A percentile compares a stretch with the other conserved stretches of the same genome.
These are phyloP conservation scores for Echinosophora koreensis DNA, from an alignment of 306 rosid genomes.

Conservation along the genomic window DNA sequence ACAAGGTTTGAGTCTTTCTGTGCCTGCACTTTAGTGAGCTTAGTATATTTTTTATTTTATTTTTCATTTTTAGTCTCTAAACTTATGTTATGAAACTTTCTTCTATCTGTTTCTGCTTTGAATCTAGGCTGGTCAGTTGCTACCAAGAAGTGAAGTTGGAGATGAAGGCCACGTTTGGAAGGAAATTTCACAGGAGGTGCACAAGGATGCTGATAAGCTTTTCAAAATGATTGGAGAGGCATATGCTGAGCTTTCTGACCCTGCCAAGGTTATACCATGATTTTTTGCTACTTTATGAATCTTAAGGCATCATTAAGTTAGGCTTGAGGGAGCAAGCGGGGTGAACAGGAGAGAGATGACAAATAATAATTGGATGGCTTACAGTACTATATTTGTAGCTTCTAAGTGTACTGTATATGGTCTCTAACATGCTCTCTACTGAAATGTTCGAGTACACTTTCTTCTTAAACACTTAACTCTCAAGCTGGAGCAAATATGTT, in stretches of 20 bases:
- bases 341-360: not conserved
- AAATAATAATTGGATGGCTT: conserved; percentile 9
- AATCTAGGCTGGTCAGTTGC: conserved; percentile 86
- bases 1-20: conserved; percentile 64
- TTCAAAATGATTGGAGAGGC: conserved; percentile 98
- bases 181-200: conserved; percentile 80
- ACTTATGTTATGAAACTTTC: conserved; percentile 5
- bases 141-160: conserved; percentile 85
- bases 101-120: conserved; percentile 38
- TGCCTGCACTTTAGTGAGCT: conserved; percentile 37
- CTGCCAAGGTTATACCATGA: conserved; percentile 64
- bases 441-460: conserved; percentile 11
- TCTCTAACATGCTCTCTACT: conserved; percentile 20
- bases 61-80: conserved; percentile 23
- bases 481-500: conserved; percentile 25
- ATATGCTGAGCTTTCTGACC: conserved; percentile 88
- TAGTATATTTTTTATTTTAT: conserved; percentile 19
- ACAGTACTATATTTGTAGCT: not conserved
- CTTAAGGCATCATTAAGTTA: conserved; percentile 22
- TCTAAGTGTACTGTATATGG: not conserved
- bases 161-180: conserved; percentile 86
- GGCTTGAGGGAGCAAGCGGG: conserved; percentile 15
- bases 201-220: conserved; percentile 91
- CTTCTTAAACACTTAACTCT: conserved; percentile 23
- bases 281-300: conserved; percentile 35